Evolutionary conservation across 257 asterid species (phyloP).

Genomic region (Solanum bulbocastanum): DNA sequence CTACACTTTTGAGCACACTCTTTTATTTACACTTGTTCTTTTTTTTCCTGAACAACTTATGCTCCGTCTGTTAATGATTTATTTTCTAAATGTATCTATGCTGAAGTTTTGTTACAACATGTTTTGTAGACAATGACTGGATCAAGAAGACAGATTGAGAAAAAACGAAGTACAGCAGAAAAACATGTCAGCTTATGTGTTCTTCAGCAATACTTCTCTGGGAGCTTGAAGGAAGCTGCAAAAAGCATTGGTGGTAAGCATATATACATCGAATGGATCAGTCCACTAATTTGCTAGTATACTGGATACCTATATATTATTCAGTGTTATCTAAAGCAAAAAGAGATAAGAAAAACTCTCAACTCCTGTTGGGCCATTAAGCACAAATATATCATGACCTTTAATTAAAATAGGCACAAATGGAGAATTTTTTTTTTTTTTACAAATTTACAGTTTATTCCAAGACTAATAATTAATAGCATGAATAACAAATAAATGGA

Average conservation of each 20-base stretch:
- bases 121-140: constrained; percentile 5
- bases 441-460: background rate
- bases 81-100: background rate
- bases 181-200: constrained; percentile 79
- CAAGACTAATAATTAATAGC: background rate
- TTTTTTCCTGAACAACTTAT: background rate
- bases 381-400: background rate
- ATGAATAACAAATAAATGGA: background rate
- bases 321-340: background rate
- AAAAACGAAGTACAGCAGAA: constrained; percentile 70
- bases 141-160: constrained; percentile 38
- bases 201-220: constrained; percentile 80
- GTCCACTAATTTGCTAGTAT: background rate
- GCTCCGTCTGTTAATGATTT: background rate
- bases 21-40: background rate
- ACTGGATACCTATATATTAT: background rate
- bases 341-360: background rate
- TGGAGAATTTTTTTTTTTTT: background rate
- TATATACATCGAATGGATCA: background rate
- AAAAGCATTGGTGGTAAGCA: constrained; percentile 92
- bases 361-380: background rate
- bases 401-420: background rate
- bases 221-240: constrained; percentile 96
- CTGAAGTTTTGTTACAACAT: background rate
- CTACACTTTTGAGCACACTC: background rate